Evolutionary conservation across 495 filamentous ascomycete genomes (phyloP).

Genomic region (Bathelium albidoporum): DNA sequence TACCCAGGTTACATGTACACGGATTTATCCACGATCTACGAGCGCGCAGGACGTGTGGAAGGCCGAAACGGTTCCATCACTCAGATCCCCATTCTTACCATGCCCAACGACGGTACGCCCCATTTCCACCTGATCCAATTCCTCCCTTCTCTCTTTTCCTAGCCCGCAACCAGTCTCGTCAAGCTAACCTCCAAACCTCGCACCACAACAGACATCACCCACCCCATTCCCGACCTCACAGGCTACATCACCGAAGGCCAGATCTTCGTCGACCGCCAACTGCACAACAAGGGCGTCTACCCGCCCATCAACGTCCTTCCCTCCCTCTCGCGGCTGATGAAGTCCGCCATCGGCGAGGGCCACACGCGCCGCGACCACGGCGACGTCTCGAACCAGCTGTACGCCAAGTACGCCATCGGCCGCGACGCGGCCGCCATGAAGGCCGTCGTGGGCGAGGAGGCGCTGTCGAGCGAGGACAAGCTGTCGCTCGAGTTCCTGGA

Average conservation of each 20-base stretch:
- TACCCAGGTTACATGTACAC: slow-evolving; percentile 99
- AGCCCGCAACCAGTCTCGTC: neutral
- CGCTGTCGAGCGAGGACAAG: slow-evolving; percentile 90
- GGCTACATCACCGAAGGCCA: slow-evolving; percentile 99
- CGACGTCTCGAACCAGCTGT: slow-evolving; percentile 98
- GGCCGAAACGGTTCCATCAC: slow-evolving; percentile 98
- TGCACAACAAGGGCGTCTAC: slow-evolving; percentile 93
- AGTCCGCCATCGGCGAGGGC: slow-evolving; percentile 95
- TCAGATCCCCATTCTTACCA: slow-evolving; percentile 96
- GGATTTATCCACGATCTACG: slow-evolving; percentile 99
- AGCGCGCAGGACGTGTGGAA: slow-evolving; percentile 95
- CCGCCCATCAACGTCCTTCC: slow-evolving; percentile 98
- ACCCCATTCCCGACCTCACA: slow-evolving; percentile 97
- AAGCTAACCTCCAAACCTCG: slow-evolving; percentile 7
- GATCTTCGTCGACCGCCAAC: slow-evolving; percentile 92
- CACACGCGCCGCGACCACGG: slow-evolving; percentile 93
- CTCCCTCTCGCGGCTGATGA: slow-evolving; percentile 98
- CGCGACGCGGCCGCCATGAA: slow-evolving; percentile 98
- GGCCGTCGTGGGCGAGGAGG: slow-evolving; percentile 97
- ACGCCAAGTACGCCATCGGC: slow-evolving; percentile 99
- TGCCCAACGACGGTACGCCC: slow-evolving; percentile 97
- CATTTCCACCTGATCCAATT: too few species aligned
- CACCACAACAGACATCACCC: slow-evolving; percentile 98
- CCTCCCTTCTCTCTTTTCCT: neutral
- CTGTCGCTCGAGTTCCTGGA: slow-evolving; percentile 96